Percentiles rank a stretch among this genome's conserved stretches.
Conservation (phyloP, 2,329 filamentous ascomycete genomes). For the Talaromyces piceae region DNA sequence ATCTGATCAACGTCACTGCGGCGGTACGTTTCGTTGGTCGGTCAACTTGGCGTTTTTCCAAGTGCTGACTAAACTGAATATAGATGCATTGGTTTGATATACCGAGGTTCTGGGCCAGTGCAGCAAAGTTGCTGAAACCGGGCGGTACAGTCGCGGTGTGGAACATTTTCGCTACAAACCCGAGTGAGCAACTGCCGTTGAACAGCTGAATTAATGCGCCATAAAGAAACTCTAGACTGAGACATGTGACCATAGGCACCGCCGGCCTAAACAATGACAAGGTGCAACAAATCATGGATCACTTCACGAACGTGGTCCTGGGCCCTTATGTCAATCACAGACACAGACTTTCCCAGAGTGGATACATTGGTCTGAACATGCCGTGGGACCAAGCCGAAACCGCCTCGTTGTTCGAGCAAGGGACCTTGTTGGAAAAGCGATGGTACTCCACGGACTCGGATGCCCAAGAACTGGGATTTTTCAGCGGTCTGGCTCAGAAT, state of each 20-base stretch:
- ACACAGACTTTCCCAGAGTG: not conserved
- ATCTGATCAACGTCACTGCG: conserved; percentile 1
- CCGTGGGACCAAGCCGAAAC: conserved; percentile 1
- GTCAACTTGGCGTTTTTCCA: not conserved
- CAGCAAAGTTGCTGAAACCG: not conserved
- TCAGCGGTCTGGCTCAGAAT: not conserved
- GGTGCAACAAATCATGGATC: not conserved
- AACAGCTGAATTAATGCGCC: not conserved
- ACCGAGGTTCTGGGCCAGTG: not conserved
- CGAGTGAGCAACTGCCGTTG: not conserved
- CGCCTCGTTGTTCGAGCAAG: not conserved
- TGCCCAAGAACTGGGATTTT: not conserved
- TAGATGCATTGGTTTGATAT: conserved; percentile 1
- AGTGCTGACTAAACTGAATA: not conserved
- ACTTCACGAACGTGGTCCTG: not conserved
- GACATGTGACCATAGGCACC: not conserved
- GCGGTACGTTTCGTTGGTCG: not conserved
- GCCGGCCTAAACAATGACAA: not conserved
- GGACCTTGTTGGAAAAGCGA: not conserved
- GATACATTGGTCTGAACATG: not conserved
- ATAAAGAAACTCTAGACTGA: not conserved
- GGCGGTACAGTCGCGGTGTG: not conserved
- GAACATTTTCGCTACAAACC: not conserved
- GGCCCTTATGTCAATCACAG: not conserved
- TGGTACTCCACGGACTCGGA: not conserved